Conservation (phyloP, 495 filamentous ascomycete genomes). For the Bathelium albidoporum region DNA sequence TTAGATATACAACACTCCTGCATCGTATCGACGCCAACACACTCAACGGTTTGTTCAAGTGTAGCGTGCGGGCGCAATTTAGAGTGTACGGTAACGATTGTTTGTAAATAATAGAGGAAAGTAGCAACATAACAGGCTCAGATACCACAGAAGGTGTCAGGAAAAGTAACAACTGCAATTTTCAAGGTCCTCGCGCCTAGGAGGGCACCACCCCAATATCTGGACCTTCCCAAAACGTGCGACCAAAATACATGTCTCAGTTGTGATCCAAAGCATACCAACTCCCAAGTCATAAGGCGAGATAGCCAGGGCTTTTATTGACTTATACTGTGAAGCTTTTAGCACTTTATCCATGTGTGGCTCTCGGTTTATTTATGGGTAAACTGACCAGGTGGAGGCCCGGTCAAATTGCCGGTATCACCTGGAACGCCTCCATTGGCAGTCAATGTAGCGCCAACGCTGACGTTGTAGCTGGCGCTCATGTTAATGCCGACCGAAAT, state of each 20-base stretch:
- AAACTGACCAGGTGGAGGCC: background rate
- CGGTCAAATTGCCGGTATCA: background rate
- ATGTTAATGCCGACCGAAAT: constrained; percentile 49
- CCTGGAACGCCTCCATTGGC: background rate
- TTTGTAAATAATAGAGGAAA: too few relatives aligned
- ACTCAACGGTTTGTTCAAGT: too few relatives aligned
- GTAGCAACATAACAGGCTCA: too few relatives aligned
- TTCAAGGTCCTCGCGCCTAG: too few relatives aligned
- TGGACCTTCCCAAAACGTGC: background rate
- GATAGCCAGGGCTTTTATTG: too few relatives aligned
- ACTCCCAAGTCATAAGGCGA: background rate
- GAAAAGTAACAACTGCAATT: too few relatives aligned
- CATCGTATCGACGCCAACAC: too few relatives aligned
- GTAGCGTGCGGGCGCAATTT: too few relatives aligned
- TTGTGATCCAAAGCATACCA: background rate
- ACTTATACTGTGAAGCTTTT: background rate
- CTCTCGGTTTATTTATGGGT: background rate
- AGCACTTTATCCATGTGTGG: background rate
- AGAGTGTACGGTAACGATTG: too few relatives aligned
- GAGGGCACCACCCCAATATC: too few relatives aligned
- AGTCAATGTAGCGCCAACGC: constrained; percentile 1
- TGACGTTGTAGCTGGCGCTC: constrained; percentile 31
- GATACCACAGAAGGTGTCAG: too few relatives aligned
- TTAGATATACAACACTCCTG: too few relatives aligned
- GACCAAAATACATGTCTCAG: background rate